Base-by-base conservation (phyloP, 257 asterid species). In the Ehretia macrophylla region DNA sequence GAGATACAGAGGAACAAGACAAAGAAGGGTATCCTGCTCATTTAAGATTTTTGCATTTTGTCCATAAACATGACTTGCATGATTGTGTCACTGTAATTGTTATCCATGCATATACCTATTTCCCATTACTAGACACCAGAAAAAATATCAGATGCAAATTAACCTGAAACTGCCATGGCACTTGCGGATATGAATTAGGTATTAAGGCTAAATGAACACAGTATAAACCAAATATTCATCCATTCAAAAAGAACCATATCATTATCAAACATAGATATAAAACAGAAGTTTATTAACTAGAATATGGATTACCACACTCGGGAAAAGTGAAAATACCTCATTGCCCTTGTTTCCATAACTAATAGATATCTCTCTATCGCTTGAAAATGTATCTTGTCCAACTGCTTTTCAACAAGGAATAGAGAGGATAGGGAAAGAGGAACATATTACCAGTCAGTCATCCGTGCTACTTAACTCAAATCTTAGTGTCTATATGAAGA, bases 301-400 rank as follows among this genome's bases (percentile, higher is more conserved):
- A 21, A 55, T 17, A 50, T 51, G 38, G 32, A 51, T 45, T 32
- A 20, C 59, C 60, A 60, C 52, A 75, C 37, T 17, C 48, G 51
- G 18, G 63, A 32, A 59, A 65, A 53, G 62, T 37, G 51, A 53
- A 21, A 50, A 56, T 78, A 93, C 99, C 99, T 93, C 99, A 74
- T 86, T 88, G 59, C 99, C 99, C 83, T 93, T 93, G 88, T 79
- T 68, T 23, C 99, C 97, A 37, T 92, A 92, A 68, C 96, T 92
- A 75, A 92, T 92, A 62, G 90, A 72, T 76, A 88, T 81, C 83
- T 92, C 99, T 65, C 78, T 79, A 60, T 67, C 86, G 32, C 65
- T 81, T 56, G 77, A 64, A 49, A 62, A 74, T 40, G 66, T 52
- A 72, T 58, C 68, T 59, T 72, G 72, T 58, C 77, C 92, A 80